Conservation (phyloP, 352 stramenopile species). For the Pythium coloratum region DNA sequence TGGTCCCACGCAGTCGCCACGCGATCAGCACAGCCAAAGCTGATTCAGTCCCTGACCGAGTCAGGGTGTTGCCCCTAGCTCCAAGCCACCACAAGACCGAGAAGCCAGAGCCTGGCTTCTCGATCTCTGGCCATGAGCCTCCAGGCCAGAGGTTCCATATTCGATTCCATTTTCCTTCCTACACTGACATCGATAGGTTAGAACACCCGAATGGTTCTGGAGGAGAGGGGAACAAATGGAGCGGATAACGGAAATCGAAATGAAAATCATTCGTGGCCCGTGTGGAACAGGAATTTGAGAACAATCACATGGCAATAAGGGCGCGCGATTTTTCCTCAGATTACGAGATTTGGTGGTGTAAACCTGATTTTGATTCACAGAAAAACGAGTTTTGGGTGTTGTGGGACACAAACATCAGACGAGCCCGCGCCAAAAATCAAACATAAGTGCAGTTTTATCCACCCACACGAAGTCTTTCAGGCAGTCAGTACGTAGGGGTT, state of each 20-base stretch:
- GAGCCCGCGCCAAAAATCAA: background rate
- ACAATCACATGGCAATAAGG: background rate
- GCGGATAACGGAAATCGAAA: background rate
- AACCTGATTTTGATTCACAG: background rate
- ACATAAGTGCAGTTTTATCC: constrained; percentile 15
- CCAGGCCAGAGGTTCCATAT: background rate
- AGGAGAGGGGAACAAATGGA: background rate
- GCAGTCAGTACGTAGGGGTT: constrained; percentile 24
- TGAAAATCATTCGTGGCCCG: background rate
- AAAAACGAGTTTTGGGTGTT: too few species aligned
- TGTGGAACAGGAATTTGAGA: background rate
- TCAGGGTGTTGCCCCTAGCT: too few species aligned
- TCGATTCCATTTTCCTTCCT: background rate
- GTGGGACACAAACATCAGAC: background rate
- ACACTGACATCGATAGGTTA: background rate
- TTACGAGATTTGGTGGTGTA: background rate
- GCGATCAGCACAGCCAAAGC: background rate
- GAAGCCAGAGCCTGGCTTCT: too few species aligned
- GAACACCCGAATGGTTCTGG: constrained; percentile 2
- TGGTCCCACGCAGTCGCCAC: background rate
- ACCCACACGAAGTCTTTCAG: constrained; percentile 4
- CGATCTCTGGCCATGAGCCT: too few species aligned
- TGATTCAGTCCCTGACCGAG: too few species aligned
- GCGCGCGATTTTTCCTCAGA: background rate
- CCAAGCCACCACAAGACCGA: too few species aligned